Evolutionary conservation across 2,329 filamentous ascomycete species (phyloP).

Genomic region (Emericellopsis atlantica): DNA sequence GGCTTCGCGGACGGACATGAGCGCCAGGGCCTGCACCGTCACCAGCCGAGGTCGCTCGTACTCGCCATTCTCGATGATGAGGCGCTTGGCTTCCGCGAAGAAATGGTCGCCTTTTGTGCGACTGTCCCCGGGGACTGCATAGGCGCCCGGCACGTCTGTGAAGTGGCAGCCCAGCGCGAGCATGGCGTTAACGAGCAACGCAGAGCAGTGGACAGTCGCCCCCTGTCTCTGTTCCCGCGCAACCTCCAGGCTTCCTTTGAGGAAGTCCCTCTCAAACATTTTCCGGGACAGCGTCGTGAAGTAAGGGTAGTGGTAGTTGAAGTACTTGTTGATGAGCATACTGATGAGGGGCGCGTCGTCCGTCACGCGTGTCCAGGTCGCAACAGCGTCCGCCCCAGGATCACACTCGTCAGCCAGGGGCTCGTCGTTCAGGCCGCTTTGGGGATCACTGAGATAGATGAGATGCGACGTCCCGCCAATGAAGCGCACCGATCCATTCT

Average conservation of each 20-base stretch:
- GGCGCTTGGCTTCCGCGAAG: conserved; percentile 81
- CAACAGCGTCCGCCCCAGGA: conserved; percentile 54
- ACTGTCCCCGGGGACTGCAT: conserved; percentile 58
- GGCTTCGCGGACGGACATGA: conserved; percentile 95
- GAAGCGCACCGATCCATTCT: conserved; percentile 79
- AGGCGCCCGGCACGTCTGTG: conserved; percentile 62
- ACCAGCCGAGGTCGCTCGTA: conserved; percentile 81
- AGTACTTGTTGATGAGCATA: conserved; percentile 94
- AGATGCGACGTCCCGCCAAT: conserved; percentile 91
- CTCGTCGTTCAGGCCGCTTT: conserved; percentile 22
- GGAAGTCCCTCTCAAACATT: conserved; percentile 78
- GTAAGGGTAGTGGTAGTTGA: conserved; percentile 94
- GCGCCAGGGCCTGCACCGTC: conserved; percentile 82
- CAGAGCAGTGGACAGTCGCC: conserved; percentile 68
- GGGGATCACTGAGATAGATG: conserved; percentile 57
- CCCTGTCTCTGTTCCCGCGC: conserved; percentile 27
- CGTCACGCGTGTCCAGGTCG: conserved; percentile 81
- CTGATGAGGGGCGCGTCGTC: conserved; percentile 65
- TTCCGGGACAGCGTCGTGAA: conserved; percentile 83
- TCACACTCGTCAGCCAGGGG: conserved; percentile 28
- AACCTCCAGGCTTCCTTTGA: conserved; percentile 35
- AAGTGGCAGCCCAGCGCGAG: conserved; percentile 89
- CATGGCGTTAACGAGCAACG: conserved; percentile 87
- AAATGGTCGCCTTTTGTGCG: conserved; percentile 91
- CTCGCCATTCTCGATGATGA: conserved; percentile 85